Conservation (phyloP, 805 yeast species). For the Wickerhamomyces kurtzmanii region DNA sequence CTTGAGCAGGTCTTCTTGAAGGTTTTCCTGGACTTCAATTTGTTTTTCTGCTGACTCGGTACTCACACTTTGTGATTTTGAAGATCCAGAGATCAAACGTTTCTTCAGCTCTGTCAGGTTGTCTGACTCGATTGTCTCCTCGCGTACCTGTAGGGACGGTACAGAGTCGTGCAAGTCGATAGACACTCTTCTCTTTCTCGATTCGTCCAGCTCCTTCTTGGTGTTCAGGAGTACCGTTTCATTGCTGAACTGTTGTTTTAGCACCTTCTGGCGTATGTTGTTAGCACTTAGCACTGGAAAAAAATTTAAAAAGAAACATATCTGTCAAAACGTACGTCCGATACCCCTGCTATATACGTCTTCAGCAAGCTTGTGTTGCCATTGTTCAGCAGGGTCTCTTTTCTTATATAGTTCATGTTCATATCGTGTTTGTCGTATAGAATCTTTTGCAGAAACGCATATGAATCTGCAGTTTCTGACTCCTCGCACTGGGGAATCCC, state of each 20-base stretch:
- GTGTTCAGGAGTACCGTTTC: conserved; percentile 4
- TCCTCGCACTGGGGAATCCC: no score
- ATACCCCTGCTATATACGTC: no score
- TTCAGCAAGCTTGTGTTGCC: no score
- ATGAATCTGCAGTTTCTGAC: no score
- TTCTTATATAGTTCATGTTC: no score
- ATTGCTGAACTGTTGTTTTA: conserved; percentile 5
- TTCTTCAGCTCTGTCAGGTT: conserved; percentile 20
- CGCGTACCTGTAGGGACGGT: conserved; percentile 2
- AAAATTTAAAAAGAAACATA: no score
- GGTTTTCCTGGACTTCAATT: conserved; percentile 23
- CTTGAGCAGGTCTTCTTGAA: conserved; percentile 25
- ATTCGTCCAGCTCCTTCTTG: conserved; percentile 2
- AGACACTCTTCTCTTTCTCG: conserved; percentile 9
- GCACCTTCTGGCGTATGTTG: no score
- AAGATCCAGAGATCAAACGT: conserved; percentile 18
- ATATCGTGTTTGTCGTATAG: no score
- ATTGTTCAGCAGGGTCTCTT: no score
- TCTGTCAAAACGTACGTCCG: no score
- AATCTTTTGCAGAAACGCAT: no score
- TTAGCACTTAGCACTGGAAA: no score
- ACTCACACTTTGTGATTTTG: conserved; percentile 4
- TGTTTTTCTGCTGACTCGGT: conserved; percentile 19
- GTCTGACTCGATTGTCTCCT: conserved; percentile 13
- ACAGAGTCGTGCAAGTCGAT: conserved; percentile 7